phyloP scores from a whole-genome alignment of 495 filamentous ascomycete genomes.

The Filosporella fistucella region DNA sequence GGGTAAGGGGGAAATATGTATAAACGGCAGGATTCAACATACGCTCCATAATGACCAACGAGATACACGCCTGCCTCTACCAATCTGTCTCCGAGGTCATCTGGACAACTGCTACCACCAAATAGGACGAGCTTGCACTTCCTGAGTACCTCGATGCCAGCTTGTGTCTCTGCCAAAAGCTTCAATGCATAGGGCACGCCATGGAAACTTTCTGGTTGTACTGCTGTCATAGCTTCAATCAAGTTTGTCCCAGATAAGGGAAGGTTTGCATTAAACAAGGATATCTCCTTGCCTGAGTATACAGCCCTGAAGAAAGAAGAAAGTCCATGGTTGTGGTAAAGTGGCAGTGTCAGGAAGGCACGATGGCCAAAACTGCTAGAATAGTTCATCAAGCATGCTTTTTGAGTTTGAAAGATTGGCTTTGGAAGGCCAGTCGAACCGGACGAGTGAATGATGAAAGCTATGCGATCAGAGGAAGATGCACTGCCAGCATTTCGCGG shows the following conservation, averaged over 20 bases:
- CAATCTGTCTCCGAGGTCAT: conserved; percentile 45
- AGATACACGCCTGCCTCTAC: conserved; percentile 52
- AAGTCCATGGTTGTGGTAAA: conserved; percentile 40
- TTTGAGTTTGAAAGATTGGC: conserved; percentile 14
- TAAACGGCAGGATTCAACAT: conserved; percentile 30
- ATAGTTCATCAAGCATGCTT: conserved; percentile 30
- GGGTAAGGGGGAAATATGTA: too few relatives aligned
- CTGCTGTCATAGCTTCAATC: not conserved
- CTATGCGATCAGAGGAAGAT: conserved; percentile 30
- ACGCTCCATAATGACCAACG: conserved; percentile 32
- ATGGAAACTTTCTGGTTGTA: conserved; percentile 31
- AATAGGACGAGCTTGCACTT: conserved; percentile 41
- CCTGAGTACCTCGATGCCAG: conserved; percentile 40
- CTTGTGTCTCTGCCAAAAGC: conserved; percentile 39
- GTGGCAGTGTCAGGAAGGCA: conserved; percentile 40
- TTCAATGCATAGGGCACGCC: conserved; percentile 45
- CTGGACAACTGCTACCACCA: conserved; percentile 41
- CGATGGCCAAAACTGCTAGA: conserved; percentile 23
- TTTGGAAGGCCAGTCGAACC: conserved; percentile 18
- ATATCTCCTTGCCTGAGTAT: conserved; percentile 33
- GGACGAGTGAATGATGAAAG: conserved; percentile 26
- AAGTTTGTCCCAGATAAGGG: conserved; percentile 32
- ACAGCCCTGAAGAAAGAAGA: conserved; percentile 43
- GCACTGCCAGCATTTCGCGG: conserved; percentile 35
- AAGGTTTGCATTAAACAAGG: conserved; percentile 39